Evolutionary conservation across 805 yeast species (phyloP).

Genomic region (Ogataea thermomethanolica): DNA sequence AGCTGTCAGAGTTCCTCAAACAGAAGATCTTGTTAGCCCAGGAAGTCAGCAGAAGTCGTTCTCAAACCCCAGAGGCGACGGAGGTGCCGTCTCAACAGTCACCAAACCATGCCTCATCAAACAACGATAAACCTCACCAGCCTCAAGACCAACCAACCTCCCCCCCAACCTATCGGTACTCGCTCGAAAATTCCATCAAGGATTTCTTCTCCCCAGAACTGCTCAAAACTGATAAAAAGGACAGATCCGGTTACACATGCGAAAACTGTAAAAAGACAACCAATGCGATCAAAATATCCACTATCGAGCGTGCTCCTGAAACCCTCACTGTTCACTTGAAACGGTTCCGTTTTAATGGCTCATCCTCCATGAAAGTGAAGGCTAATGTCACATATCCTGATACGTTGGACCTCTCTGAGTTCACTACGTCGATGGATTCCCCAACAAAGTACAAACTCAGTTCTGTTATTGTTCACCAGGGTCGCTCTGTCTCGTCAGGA

Average conservation of each 20-base stretch:
- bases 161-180: constrained; percentile 37
- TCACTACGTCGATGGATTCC: constrained; percentile 41
- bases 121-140: constrained; percentile 4
- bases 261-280: constrained; percentile 79
- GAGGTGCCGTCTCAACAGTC: constrained; percentile 8
- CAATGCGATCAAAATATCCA: constrained; percentile 69
- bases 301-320: constrained; percentile 82
- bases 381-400: constrained; percentile 81
- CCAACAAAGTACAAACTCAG: constrained; percentile 66
- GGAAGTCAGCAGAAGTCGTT: constrained; percentile 25
- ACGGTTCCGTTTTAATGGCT: constrained; percentile 83
- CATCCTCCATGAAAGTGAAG: constrained; percentile 75
- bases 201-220: constrained; percentile 84
- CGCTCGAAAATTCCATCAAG: constrained; percentile 68
- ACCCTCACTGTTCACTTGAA: constrained; percentile 83
- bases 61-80: constrained; percentile 24
- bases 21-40: constrained; percentile 29
- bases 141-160: background rate
- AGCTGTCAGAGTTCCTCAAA: constrained; percentile 28
- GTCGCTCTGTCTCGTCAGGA: constrained; percentile 87
- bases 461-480: constrained; percentile 90
- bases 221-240: constrained; percentile 63
- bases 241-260: constrained; percentile 79
- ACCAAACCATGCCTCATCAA: constrained; percentile 4
- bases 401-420: constrained; percentile 67